Percentiles rank a stretch among this genome's conserved stretches.
Evolutionary conservation across 345 rosid species (phyloP).

Genomic region (Acer saccharum): DNA sequence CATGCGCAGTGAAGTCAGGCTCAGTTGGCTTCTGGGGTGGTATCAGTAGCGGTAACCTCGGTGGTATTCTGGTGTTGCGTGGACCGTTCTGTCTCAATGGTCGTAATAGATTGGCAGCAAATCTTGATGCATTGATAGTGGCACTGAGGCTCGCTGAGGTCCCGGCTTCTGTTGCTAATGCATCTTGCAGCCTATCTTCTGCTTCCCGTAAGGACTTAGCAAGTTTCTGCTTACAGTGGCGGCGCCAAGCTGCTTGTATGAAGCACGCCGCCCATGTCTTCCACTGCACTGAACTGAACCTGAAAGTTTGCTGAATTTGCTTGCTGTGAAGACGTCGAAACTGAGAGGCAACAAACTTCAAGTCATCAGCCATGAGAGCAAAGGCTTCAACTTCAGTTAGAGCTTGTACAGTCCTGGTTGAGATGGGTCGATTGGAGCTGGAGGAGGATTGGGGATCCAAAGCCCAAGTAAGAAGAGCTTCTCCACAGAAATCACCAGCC

Average conservation of each 20-base stretch:
- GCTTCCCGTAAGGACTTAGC: conserved; percentile 45
- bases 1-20: conserved; percentile 54
- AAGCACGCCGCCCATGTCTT: conserved; percentile 84
- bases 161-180: conserved; percentile 29
- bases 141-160: conserved; percentile 49
- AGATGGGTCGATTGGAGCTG: conserved; percentile 52
- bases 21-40: conserved; percentile 71
- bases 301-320: conserved; percentile 62
- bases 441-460: conserved; percentile 59
- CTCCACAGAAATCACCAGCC: conserved; percentile 79
- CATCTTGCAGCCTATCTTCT: conserved; percentile 50
- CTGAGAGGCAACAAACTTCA: conserved; percentile 66
- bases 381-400: conserved; percentile 73
- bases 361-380: conserved; percentile 64
- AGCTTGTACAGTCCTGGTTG: conserved; percentile 68
- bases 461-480: conserved; percentile 76
- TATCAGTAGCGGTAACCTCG: conserved; percentile 45
- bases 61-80: conserved; percentile 25
- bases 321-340: conserved; percentile 70
- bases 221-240: conserved; percentile 55
- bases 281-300: conserved; percentile 78
- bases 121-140: conserved; percentile 56
- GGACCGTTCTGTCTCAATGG: conserved; percentile 37
- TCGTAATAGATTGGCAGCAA: conserved; percentile 58
- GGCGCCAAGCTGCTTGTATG: conserved; percentile 83